Percentiles rank a stretch among this genome's conserved stretches.
phyloP scores from a whole-genome alignment of 345 rosid genomes.

The Eucalyptus globulus region DNA sequence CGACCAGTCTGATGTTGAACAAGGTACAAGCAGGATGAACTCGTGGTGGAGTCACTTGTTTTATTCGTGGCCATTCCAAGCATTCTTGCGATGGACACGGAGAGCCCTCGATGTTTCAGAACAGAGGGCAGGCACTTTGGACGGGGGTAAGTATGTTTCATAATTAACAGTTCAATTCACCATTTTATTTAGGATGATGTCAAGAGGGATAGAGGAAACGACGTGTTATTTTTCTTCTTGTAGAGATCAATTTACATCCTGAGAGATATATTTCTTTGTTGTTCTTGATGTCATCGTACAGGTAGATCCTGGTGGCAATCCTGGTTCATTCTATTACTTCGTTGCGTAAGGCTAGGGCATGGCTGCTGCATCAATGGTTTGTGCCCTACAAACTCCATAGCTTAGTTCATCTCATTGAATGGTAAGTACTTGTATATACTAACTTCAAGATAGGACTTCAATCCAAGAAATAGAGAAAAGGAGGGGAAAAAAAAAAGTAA shows the following conservation, averaged over 20 bases:
- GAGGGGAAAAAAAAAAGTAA: background rate
- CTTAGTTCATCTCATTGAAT: background rate
- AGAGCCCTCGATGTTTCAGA: background rate
- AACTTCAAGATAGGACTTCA: background rate
- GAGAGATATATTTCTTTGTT: background rate
- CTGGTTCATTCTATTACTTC: slow-evolving; percentile 11
- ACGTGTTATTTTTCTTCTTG: background rate
- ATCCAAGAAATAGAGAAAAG: background rate
- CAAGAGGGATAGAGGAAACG: background rate
- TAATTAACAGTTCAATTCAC: background rate
- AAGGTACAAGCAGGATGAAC: background rate
- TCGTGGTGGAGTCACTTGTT: slow-evolving; percentile 14
- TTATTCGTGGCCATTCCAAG: slow-evolving; percentile 16
- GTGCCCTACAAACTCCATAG: background rate
- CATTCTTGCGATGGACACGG: slow-evolving; percentile 17
- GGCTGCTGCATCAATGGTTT: background rate
- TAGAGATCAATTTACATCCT: background rate
- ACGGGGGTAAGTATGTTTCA: background rate
- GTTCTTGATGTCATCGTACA: background rate
- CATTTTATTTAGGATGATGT: background rate
- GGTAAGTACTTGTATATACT: background rate
- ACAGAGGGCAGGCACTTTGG: background rate
- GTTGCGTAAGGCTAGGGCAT: background rate
- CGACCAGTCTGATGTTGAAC: slow-evolving; percentile 3
- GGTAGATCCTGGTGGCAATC: slow-evolving; percentile 30